phyloP scores from a whole-genome alignment of 352 stramenopile species.

The Phytophthora pini region DNA sequence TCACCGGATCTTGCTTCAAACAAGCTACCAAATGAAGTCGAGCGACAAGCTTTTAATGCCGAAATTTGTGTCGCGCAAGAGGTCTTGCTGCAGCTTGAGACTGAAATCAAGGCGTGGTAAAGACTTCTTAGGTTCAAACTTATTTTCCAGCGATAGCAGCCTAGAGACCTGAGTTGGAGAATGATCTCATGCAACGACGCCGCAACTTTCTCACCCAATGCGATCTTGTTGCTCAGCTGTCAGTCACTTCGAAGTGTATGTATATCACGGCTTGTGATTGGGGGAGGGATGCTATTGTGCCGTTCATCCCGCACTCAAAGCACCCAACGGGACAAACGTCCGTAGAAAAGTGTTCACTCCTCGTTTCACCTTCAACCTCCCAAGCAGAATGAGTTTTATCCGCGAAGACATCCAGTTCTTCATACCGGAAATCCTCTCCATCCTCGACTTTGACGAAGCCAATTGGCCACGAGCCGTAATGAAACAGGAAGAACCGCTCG shows the following conservation, averaged over 20 bases:
- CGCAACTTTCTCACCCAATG: conserved; percentile 7
- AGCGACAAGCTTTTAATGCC: too few species aligned
- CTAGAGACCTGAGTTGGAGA: conserved; percentile 20
- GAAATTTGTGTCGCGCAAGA: too few species aligned
- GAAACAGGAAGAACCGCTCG: not conserved
- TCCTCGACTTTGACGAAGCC: conserved; percentile 23
- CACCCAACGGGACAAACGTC: not conserved
- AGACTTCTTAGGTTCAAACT: conserved; percentile 9
- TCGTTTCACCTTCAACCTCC: not conserved
- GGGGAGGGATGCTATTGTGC: too few species aligned
- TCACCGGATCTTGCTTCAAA: too few species aligned
- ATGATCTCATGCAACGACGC: conserved; percentile 14
- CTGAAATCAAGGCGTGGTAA: not conserved
- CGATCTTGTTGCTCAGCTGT: conserved; percentile 1
- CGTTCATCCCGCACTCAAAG: too few species aligned
- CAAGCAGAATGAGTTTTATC: conserved; percentile 21
- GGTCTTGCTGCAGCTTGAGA: too few species aligned
- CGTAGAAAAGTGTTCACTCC: conserved; percentile 12
- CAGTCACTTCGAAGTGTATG: conserved; percentile 19
- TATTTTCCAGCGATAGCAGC: not conserved
- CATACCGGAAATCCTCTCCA: conserved; percentile 18
- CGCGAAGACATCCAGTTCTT: conserved; percentile 9
- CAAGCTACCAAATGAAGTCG: too few species aligned
- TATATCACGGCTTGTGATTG: not conserved
- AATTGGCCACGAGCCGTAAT: not conserved